Base-by-base conservation (phyloP, 345 rosid species). In the Pugionium cornutum region DNA sequence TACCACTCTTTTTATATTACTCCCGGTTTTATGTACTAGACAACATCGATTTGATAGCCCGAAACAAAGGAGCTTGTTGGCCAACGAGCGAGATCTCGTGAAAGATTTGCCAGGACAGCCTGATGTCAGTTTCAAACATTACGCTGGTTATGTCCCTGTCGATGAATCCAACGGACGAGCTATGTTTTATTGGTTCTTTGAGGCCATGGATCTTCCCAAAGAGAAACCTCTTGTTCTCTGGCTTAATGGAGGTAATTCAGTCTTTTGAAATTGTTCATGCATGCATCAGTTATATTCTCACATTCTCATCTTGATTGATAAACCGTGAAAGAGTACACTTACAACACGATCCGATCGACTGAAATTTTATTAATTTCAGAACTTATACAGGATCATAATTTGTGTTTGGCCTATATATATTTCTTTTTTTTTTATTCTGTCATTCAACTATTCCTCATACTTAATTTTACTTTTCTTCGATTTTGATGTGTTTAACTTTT, bases 191-290 rank as follows among this genome's bases (percentile, higher is more conserved):
- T 92, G 96, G 96, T 41, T 92, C 25, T 89, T 86, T 6, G 96
- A 92, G 76, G 89, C 96, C 50, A 56, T 69, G 60, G 68, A 61
- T 35, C 39, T 70, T 35, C 96, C 86, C 37, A 48, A 67, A 1
- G 75, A 89, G 32, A 88, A 85, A 72, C 97, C 99, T 58, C 62
- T 91, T 41, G 96, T 94, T 56, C 75, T 94, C 42, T 94, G 97
- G 96, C 97, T 94, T 68, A 94, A 94, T 79, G 99, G 99, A 87
- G 99, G 99, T 87, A 54, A 73, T 33, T 67, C 3, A 4, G 48
- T 54, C 43, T 26, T 28, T 6, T 68, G 3, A 1, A 1, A 32
- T 7, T 51, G 11, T 53, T 53, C 40, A 31, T 58, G 47, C 58
- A 58, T 35, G 67, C 53, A 43, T 69, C 32, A 11, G 9, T 6